Conservation (phyloP, 805 yeast genomes). For the Starmerella sp. region DNA sequence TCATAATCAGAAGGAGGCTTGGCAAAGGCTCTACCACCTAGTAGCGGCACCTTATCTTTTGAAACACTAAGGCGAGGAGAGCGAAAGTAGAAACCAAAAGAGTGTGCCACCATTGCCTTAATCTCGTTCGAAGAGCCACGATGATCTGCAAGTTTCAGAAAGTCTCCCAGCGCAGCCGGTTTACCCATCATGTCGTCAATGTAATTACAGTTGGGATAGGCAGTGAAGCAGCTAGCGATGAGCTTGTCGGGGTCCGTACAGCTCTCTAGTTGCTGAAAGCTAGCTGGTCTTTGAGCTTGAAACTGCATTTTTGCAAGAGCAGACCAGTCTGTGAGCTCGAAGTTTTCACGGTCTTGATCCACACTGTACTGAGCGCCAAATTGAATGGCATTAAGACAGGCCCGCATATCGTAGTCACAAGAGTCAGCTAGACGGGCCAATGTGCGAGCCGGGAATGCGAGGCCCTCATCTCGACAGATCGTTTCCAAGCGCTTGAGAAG, state of each 20-base stretch:
- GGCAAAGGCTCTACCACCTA: slow-evolving; percentile 9
- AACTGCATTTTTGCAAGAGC: slow-evolving; percentile 52
- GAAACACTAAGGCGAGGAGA: slow-evolving; percentile 26
- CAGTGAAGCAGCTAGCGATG: slow-evolving; percentile 53
- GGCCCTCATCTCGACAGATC: slow-evolving; percentile 45
- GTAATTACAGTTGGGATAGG: slow-evolving; percentile 49
- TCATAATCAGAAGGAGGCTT: slow-evolving; percentile 24
- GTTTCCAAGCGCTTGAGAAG: slow-evolving; percentile 39
- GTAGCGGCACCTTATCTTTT: background rate
- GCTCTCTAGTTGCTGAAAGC: slow-evolving; percentile 38
- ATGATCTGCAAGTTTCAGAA: slow-evolving; percentile 62
- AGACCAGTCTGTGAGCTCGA: slow-evolving; percentile 32
- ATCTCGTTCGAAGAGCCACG: slow-evolving; percentile 9
- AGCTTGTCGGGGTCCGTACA: slow-evolving; percentile 51
- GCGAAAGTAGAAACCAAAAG: slow-evolving; percentile 51
- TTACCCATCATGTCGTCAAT: slow-evolving; percentile 39
- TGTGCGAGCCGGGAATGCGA: slow-evolving; percentile 38
- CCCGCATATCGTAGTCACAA: slow-evolving; percentile 74
- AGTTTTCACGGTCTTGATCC: background rate
- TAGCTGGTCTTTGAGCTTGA: slow-evolving; percentile 40
- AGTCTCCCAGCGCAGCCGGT: slow-evolving; percentile 56
- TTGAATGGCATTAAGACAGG: slow-evolving; percentile 73
- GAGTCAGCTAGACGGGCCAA: slow-evolving; percentile 56
- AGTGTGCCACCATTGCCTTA: slow-evolving; percentile 33
- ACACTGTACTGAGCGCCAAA: slow-evolving; percentile 33